Conservation (phyloP, 352 stramenopile genomes). For the Phytopythium vexans region DNA sequence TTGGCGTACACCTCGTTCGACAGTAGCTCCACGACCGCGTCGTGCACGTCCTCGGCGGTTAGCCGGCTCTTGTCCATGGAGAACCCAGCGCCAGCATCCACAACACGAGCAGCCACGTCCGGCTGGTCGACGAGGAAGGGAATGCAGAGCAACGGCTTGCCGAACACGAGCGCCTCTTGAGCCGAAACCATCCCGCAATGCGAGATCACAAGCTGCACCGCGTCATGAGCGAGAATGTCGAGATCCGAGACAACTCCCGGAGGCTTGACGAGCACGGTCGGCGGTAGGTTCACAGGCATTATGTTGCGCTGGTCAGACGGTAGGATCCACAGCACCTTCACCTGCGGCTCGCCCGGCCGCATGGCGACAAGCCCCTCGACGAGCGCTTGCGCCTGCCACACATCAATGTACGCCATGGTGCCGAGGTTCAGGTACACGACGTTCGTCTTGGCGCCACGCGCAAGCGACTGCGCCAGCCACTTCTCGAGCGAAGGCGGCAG, state of each 20-base stretch:
- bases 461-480: constrained; percentile 26
- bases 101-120: constrained; percentile 76
- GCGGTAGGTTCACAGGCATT: constrained; percentile 45
- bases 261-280: constrained; percentile 62
- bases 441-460: neutral
- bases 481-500: constrained; percentile 26
- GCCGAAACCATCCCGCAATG: constrained; percentile 86
- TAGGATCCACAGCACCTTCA: constrained; percentile 79
- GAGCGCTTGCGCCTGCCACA: constrained; percentile 73
- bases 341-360: constrained; percentile 25
- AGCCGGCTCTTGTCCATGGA: constrained; percentile 74
- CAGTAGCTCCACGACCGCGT: constrained; percentile 41
- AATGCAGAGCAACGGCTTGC: constrained; percentile 84
- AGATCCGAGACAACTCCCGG: constrained; percentile 55
- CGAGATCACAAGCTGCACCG: constrained; percentile 72
- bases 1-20: constrained; percentile 43
- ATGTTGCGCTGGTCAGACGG: constrained; percentile 69
- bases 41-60: constrained; percentile 46
- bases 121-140: constrained; percentile 88
- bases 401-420: constrained; percentile 77
- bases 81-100: constrained; percentile 67
- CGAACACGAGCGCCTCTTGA: constrained; percentile 75
- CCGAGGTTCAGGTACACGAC: constrained; percentile 80
- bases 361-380: constrained; percentile 56
- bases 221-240: constrained; percentile 57